Conservation (phyloP, 495 filamentous ascomycete species). For the Aspergillus bertholletiae region DNA sequence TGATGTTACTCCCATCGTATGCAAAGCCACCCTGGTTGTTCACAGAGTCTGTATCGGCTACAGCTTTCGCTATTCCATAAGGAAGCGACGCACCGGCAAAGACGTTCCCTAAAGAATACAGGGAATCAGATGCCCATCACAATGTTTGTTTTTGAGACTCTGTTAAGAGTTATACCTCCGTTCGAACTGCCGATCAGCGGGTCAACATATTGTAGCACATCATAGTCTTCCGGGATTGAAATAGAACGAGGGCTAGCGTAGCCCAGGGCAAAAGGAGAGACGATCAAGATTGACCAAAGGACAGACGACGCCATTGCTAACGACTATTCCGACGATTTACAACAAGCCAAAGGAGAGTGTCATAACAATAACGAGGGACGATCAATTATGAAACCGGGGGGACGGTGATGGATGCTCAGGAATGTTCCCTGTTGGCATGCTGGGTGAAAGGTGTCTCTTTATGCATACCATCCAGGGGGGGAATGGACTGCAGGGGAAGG, state of each 20-base stretch:
- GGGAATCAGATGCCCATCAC: background rate
- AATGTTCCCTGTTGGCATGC: constrained; percentile 12
- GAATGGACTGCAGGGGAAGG: constrained; percentile 1
- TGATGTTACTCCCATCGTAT: constrained; percentile 61
- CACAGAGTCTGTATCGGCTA: constrained; percentile 64
- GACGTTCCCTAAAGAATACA: constrained; percentile 49
- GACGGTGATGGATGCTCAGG: background rate
- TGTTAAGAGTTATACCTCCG: constrained; percentile 40
- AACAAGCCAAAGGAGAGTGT: background rate
- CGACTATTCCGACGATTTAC: background rate
- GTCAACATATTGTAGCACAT: constrained; percentile 49
- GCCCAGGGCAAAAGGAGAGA: constrained; percentile 14
- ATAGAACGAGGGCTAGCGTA: constrained; percentile 9
- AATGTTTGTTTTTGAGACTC: background rate
- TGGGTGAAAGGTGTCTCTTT: background rate
- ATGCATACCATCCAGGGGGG: constrained; percentile 6
- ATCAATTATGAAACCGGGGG: background rate
- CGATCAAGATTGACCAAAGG: constrained; percentile 16
- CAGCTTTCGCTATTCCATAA: constrained; percentile 75
- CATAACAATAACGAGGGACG: background rate
- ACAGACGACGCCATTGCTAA: constrained; percentile 8
- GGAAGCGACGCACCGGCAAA: constrained; percentile 74
- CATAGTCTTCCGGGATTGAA: constrained; percentile 26
- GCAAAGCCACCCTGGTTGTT: constrained; percentile 73
- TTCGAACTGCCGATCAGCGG: constrained; percentile 59